These are phyloP conservation scores for Tetrapisispora fleetii DNA, from an alignment of 805 yeast species.

Conservation along the genomic window DNA sequence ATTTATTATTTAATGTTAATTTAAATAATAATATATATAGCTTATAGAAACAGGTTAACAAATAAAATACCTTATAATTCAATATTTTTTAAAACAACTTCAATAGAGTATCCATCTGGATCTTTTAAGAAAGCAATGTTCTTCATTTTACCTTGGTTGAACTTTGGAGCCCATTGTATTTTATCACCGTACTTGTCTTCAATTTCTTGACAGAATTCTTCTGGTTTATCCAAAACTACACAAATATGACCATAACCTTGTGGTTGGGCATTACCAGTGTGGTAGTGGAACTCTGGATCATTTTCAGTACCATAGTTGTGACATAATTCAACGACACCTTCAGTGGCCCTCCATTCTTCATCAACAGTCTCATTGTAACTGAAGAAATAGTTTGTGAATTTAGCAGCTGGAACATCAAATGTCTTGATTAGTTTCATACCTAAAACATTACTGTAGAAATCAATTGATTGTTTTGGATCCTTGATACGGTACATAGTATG, in stretches of 20 bases:
- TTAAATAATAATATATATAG: no score
- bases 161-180: conserved; percentile 52
- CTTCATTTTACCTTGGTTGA: conserved; percentile 45
- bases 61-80: neutral
- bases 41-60: no score
- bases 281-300: conserved; percentile 67
- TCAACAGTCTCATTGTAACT: conserved; percentile 47
- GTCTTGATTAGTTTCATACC: conserved; percentile 69
- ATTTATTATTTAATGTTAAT: no score
- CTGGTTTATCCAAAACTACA: conserved; percentile 54
- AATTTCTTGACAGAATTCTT: conserved; percentile 35
- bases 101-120: conserved; percentile 86
- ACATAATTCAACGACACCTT: conserved; percentile 78
- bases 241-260: conserved; percentile 87
- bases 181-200: conserved; percentile 37
- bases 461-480: conserved; percentile 67
- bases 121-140: conserved; percentile 67
- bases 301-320: conserved; percentile 93
- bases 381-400: conserved; percentile 78
- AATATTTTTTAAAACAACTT: conserved; percentile 43
- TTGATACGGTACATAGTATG: conserved; percentile 90
- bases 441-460: conserved; percentile 66
- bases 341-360: conserved; percentile 36
- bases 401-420: conserved; percentile 51
- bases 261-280: conserved; percentile 69